Evolutionary conservation across 1,284 basidiomycete species (phyloP).

Genomic region (Golubevia sp.): DNA sequence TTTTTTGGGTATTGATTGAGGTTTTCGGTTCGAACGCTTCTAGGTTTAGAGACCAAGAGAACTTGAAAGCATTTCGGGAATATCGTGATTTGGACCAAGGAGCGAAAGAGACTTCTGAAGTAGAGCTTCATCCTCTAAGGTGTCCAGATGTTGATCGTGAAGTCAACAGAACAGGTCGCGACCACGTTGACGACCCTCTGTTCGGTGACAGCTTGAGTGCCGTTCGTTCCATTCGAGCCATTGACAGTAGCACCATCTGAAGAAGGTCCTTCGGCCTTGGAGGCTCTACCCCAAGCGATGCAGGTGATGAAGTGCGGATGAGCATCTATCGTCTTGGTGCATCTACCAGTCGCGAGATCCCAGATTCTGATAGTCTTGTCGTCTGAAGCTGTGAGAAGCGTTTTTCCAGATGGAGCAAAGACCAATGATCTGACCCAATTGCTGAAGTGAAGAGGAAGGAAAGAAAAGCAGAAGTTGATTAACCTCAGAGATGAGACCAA

Average conservation of each 20-base stretch:
- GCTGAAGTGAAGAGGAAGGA: slow-evolving; percentile 66
- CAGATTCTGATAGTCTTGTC: slow-evolving; percentile 88
- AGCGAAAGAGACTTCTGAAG: neutral
- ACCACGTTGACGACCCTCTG: slow-evolving; percentile 52
- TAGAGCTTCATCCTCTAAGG: slow-evolving; percentile 20
- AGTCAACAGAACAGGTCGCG: slow-evolving; percentile 49
- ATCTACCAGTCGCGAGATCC: slow-evolving; percentile 81
- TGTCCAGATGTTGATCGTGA: slow-evolving; percentile 48
- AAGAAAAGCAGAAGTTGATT: no score
- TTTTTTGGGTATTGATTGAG: neutral
- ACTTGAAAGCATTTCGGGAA: neutral
- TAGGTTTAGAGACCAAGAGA: neutral
- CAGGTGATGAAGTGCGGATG: slow-evolving; percentile 77
- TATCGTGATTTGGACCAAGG: neutral
- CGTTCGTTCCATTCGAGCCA: slow-evolving; percentile 2
- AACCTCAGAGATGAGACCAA: slow-evolving; percentile 2
- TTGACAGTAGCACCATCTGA: slow-evolving; percentile 13
- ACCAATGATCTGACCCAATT: slow-evolving; percentile 82
- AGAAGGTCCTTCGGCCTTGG: slow-evolving; percentile 25
- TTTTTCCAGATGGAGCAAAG: slow-evolving; percentile 84
- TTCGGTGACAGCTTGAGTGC: slow-evolving; percentile 9
- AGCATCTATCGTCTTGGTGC: slow-evolving; percentile 80
- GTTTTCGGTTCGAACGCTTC: neutral
- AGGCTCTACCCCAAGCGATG: slow-evolving; percentile 53
- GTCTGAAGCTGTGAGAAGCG: slow-evolving; percentile 82